Base-by-base conservation (phyloP, 2,329 filamentous ascomycete species). In the Cytospora piceae region DNA sequence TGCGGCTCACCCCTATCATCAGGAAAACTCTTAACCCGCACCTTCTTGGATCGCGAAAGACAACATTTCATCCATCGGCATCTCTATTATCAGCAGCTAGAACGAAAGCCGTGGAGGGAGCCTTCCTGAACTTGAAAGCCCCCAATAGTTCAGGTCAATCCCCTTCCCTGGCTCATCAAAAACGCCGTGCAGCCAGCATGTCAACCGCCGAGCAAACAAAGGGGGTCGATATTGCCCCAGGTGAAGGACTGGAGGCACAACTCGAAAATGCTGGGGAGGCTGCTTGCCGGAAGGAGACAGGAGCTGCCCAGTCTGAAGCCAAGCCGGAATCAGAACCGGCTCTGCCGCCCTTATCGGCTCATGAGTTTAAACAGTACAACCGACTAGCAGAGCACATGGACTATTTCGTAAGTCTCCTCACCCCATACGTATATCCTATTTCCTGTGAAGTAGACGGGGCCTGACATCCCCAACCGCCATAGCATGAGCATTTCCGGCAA, bases 401-500 rank as follows among this genome's bases (percentile, higher is more conserved):
- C 54, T 79, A 84, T 68, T 93, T 89, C 78, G 87, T 90, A 80
- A 72, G 83, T 22, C 46, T 62, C 32, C 24, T 67, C 72, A 68
- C 6, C 20, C 3, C 42, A 15, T 5, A 22, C 17, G 20, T 17
- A n/a, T 17, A 9, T 20, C 12, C 12, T 3, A 20, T 20, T n/a
- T 12, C 46, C n/a, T 14, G 11, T 24, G 46, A 3, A 20, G n/a
- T 7, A 49, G n/a, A 5, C 46, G 17, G n/a, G 70, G 57, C 70
- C 65, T 67, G 51, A 71, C 68, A 17, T 49, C 1, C 49, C 14
- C 42, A 51, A 20, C 4, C n/a, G 37, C 4, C 57, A 17, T 70
- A 92, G 88, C 92, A 95, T 79, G 87, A 88, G 71, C 85, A 91
- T 78, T 95, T 95, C 81, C 90, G 91, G 29, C 78, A 83, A 53